These are phyloP conservation scores for Wallacemonas sp. DNA, from an alignment of 208 protist species.

Conservation along the genomic window DNA sequence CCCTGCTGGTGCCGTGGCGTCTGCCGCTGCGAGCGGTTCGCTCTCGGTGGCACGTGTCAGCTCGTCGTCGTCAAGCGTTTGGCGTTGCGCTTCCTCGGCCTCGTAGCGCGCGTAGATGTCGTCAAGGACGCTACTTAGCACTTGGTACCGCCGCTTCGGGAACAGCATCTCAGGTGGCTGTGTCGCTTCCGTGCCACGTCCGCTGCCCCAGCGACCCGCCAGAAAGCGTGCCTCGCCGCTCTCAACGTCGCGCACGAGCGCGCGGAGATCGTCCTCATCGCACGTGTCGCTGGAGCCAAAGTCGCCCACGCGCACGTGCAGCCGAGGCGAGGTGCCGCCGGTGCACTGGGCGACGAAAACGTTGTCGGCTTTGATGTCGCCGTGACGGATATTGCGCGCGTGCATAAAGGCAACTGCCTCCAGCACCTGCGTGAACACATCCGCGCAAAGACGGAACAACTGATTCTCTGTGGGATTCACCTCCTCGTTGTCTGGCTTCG, in stretches of 20 bases:
- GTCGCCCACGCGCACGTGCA: slow-evolving; percentile 60
- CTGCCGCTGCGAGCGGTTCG: no score
- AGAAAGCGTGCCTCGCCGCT: slow-evolving; percentile 47
- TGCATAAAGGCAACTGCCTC: slow-evolving; percentile 65
- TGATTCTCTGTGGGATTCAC: neutral
- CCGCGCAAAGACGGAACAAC: slow-evolving; percentile 49
- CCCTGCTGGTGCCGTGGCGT: neutral
- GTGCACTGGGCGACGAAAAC: slow-evolving; percentile 44
- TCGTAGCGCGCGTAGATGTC: slow-evolving; percentile 3
- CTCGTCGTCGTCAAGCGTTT: no score
- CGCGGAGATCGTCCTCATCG: slow-evolving; percentile 49
- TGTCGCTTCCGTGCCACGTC: slow-evolving; percentile 75
- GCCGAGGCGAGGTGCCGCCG: neutral
- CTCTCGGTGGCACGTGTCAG: no score
- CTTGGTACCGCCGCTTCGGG: slow-evolving; percentile 43
- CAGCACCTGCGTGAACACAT: slow-evolving; percentile 67
- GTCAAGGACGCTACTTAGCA: slow-evolving; percentile 35
- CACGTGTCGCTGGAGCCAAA: slow-evolving; percentile 78
- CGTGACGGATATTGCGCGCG: slow-evolving; percentile 58
- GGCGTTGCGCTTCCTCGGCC: neutral
- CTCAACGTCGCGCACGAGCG: slow-evolving; percentile 41
- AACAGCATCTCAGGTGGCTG: slow-evolving; percentile 75
- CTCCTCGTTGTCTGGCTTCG: neutral
- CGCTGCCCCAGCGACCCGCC: slow-evolving; percentile 50
- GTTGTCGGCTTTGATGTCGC: slow-evolving; percentile 81